phyloP scores from a whole-genome alignment of 1,284 basidiomycete genomes.

The Cutaneotrichosporon curvatum region DNA sequence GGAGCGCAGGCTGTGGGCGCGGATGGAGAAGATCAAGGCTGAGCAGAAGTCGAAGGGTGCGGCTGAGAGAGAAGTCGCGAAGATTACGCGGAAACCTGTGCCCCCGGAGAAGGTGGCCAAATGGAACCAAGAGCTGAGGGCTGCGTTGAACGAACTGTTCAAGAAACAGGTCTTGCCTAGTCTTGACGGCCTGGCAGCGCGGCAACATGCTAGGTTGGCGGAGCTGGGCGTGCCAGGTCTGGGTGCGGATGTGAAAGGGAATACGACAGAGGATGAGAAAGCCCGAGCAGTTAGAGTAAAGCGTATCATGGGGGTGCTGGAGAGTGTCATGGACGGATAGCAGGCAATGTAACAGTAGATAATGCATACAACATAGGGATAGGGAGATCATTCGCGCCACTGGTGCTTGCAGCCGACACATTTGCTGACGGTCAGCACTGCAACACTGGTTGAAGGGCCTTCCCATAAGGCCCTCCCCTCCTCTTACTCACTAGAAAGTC shows the following conservation, averaged over 20 bases:
- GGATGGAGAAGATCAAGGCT: slow-evolving; percentile 37
- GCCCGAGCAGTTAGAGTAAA: slow-evolving; percentile 24
- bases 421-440: slow-evolving; percentile 31
- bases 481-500: slow-evolving; percentile 69
- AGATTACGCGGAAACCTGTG: slow-evolving; percentile 29
- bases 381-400: slow-evolving; percentile 38
- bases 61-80: slow-evolving; percentile 34
- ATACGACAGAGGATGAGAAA: background rate
- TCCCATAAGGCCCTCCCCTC: too few species aligned
- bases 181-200: slow-evolving; percentile 29
- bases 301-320: slow-evolving; percentile 35
- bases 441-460: too few species aligned
- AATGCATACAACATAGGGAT: slow-evolving; percentile 9
- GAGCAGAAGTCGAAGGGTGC: slow-evolving; percentile 27
- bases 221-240: slow-evolving; percentile 39
- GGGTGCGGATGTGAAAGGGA: slow-evolving; percentile 8
- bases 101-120: slow-evolving; percentile 25
- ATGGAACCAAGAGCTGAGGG: slow-evolving; percentile 22
- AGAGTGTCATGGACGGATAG: slow-evolving; percentile 24
- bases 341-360: slow-evolving; percentile 1
- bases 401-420: slow-evolving; percentile 43
- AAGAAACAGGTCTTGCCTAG: slow-evolving; percentile 23
- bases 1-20: slow-evolving; percentile 38
- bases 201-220: slow-evolving; percentile 25
- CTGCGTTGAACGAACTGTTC: slow-evolving; percentile 24